These are phyloP conservation scores for Diaporthe helianthi DNA, from an alignment of 2,329 filamentous ascomycete genomes.

Conservation along the genomic window DNA sequence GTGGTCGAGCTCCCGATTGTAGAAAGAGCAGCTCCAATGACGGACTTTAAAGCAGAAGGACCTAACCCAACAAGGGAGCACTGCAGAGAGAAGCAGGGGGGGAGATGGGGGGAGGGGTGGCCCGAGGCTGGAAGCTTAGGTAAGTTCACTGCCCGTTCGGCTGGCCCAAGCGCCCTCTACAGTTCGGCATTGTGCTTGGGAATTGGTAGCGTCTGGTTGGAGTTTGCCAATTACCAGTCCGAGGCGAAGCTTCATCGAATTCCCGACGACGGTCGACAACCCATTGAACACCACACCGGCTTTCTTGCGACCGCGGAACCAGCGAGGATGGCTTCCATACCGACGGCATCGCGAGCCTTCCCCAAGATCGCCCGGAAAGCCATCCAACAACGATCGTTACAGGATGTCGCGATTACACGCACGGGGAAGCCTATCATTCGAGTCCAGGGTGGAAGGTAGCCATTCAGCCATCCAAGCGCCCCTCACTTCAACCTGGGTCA, in stretches of 20 bases:
- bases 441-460: slow-evolving; percentile 83
- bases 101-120: background rate
- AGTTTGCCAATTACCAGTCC: slow-evolving; percentile 35
- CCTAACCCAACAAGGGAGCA: slow-evolving; percentile 16
- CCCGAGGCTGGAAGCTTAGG: slow-evolving; percentile 13
- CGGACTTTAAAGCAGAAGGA: slow-evolving; percentile 4
- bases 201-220: slow-evolving; percentile 35
- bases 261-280: slow-evolving; percentile 36
- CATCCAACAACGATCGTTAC: slow-evolving; percentile 62
- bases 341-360: slow-evolving; percentile 62
- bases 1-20: slow-evolving; percentile 33
- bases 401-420: slow-evolving; percentile 91
- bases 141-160: slow-evolving; percentile 2
- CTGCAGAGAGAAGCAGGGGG: background rate
- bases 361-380: slow-evolving; percentile 55
- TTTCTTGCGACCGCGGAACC: slow-evolving; percentile 43
- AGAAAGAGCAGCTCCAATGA: slow-evolving; percentile 30
- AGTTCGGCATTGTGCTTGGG: slow-evolving; percentile 33
- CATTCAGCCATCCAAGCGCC: slow-evolving; percentile 52
- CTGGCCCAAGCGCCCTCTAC: slow-evolving; percentile 30
- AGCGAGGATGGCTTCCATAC: slow-evolving; percentile 63
- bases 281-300: slow-evolving; percentile 41
- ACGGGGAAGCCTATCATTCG: slow-evolving; percentile 96
- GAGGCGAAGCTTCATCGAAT: slow-evolving; percentile 37
- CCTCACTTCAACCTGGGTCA: slow-evolving; percentile 39